Evolutionary conservation across 2,329 filamentous ascomycete genomes (phyloP).

Genomic region (Exophiala sideris): DNA sequence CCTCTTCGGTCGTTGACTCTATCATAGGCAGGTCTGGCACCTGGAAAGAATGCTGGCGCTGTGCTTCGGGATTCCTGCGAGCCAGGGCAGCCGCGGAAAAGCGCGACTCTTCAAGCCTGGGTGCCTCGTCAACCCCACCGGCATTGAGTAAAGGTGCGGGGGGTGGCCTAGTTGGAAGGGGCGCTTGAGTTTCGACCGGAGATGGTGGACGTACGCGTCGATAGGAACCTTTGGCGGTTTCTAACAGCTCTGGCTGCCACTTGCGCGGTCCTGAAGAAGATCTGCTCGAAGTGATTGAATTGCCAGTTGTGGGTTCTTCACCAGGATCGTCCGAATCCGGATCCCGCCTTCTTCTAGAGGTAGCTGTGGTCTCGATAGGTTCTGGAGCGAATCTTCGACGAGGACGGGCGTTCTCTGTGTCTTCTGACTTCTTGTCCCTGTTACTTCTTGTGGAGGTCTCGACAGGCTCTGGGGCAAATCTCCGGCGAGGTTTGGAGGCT

Average conservation of each 20-base stretch:
- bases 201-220: conserved; percentile 42
- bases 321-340: conserved; percentile 9
- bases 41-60: conserved; percentile 54
- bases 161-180: conserved; percentile 2
- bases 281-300: conserved; percentile 18
- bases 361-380: conserved; percentile 66
- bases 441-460: conserved; percentile 42
- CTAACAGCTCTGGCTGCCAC: conserved; percentile 77
- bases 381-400: conserved; percentile 64
- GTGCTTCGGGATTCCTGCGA: conserved; percentile 34
- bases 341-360: conserved; percentile 10
- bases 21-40: conserved; percentile 61
- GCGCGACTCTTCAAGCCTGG: conserved; percentile 36
- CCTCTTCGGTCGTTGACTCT: conserved; percentile 55
- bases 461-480: conserved; percentile 43
- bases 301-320: conserved; percentile 14
- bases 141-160: conserved; percentile 8
- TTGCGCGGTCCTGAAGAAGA: conserved; percentile 35
- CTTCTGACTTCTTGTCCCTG: conserved; percentile 22
- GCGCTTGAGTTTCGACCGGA: conserved; percentile 1
- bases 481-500: conserved; percentile 28
- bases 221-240: conserved; percentile 70
- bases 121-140: conserved; percentile 18
- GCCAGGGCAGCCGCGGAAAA: conserved; percentile 45
- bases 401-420: conserved; percentile 36